Conservation (phyloP, 2,329 filamentous ascomycete species). For the Phaeosphaeria sp. region DNA sequence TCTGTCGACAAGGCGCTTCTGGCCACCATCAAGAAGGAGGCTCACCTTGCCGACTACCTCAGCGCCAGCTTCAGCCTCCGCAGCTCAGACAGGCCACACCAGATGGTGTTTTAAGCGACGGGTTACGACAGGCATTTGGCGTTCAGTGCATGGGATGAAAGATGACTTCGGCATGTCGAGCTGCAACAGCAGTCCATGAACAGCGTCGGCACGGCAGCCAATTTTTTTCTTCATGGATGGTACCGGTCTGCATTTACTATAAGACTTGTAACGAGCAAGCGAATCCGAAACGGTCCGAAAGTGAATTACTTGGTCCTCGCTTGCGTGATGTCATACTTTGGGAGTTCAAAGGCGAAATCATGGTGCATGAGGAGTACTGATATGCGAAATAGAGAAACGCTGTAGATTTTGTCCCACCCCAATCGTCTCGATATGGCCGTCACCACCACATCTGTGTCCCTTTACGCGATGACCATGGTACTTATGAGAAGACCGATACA, state of each 20-base stretch:
- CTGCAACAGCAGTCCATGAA: conserved; percentile 48
- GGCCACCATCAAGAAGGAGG: conserved; percentile 97
- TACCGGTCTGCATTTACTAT: conserved; percentile 49
- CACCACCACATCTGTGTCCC: not conserved
- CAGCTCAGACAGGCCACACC: conserved; percentile 99
- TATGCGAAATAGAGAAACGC: conserved; percentile 36
- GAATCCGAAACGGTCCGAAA: conserved; percentile 51
- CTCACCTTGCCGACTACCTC: conserved; percentile 92
- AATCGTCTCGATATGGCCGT: not conserved
- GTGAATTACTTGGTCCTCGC: conserved; percentile 40
- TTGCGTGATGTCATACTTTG: conserved; percentile 44
- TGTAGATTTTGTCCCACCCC: conserved; percentile 15
- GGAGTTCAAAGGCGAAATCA: conserved; percentile 30
- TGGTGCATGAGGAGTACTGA: conserved; percentile 36
- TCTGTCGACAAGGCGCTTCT: conserved; percentile 95
- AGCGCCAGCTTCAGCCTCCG: conserved; percentile 96
- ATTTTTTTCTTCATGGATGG: conserved; percentile 48
- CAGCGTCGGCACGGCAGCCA: conserved; percentile 43
- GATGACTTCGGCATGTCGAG: conserved; percentile 49
- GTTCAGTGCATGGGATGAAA: conserved; percentile 51
- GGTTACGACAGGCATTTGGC: conserved; percentile 45
- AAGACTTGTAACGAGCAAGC: conserved; percentile 50
- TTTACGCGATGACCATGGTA: not conserved
- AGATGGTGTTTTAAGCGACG: conserved; percentile 91
- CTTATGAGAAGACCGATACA: not conserved